These are phyloP conservation scores for Trichopus zeylanicus DNA, from an alignment of 116 monocot genomes.

Conservation along the genomic window DNA sequence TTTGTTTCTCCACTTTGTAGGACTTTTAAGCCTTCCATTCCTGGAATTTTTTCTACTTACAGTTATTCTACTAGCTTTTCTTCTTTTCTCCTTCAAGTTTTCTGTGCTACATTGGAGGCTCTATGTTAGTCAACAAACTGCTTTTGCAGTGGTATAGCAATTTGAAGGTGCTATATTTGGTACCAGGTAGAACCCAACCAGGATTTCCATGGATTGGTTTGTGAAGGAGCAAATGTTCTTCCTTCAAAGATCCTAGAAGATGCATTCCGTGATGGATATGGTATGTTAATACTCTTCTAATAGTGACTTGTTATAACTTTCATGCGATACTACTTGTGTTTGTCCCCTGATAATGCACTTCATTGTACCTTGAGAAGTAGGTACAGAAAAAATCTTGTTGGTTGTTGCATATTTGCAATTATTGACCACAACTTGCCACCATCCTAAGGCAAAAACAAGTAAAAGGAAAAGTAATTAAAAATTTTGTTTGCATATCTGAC, in stretches of 20 bases:
- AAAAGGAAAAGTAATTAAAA: no score
- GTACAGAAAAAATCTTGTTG: background rate
- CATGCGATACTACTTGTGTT: background rate
- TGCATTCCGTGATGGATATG: conserved; percentile 90
- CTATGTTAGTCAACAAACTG: background rate
- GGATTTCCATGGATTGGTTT: conserved; percentile 87
- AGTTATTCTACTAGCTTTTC: no score
- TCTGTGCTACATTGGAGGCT: background rate
- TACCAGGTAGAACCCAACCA: conserved; percentile 97
- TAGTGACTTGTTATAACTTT: background rate
- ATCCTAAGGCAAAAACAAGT: background rate
- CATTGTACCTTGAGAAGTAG: no score
- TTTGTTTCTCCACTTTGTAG: no score
- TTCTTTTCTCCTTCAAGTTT: background rate
- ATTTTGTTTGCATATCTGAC: no score
- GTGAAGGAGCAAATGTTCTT: conserved; percentile 92
- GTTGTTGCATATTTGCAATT: conserved; percentile 1
- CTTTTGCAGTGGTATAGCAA: background rate
- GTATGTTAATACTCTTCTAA: conserved; percentile 31
- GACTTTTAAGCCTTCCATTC: no score
- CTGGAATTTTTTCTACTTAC: no score
- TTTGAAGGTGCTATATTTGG: conserved; percentile 10
- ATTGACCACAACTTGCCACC: no score
- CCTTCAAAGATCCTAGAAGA: conserved; percentile 93
- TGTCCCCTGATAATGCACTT: background rate